Conservation (phyloP, 2,329 filamentous ascomycete genomes). For the Camillea tinctor region DNA sequence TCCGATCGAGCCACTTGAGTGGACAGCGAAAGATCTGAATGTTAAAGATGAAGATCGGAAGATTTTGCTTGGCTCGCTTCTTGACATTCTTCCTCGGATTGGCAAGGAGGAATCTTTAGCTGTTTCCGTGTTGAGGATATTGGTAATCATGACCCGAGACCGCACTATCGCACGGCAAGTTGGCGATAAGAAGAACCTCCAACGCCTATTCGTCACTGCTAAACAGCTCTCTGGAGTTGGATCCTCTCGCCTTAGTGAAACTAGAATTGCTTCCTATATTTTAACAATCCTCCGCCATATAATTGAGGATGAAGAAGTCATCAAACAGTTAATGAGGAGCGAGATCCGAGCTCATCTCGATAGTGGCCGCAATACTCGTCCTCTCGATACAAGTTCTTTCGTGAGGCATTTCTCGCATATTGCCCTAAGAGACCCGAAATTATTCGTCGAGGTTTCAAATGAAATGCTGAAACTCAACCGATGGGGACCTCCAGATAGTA, state of each 20-base stretch:
- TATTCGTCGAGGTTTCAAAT: conserved; percentile 85
- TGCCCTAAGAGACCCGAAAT: conserved; percentile 74
- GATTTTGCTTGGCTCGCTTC: conserved; percentile 71
- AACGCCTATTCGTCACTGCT: conserved; percentile 89
- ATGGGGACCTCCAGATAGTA: conserved; percentile 46
- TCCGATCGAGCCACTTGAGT: conserved; percentile 50
- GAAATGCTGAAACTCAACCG: conserved; percentile 75
- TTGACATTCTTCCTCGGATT: conserved; percentile 80
- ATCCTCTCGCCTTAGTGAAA: conserved; percentile 66
- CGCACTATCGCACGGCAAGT: conserved; percentile 72
- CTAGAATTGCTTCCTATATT: conserved; percentile 58
- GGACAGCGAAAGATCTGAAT: conserved; percentile 59
- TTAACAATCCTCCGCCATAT: conserved; percentile 89
- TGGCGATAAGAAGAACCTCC: conserved; percentile 84
- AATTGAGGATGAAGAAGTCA: conserved; percentile 86
- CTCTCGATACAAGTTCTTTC: conserved; percentile 69
- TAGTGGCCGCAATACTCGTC: conserved; percentile 49
- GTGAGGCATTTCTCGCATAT: conserved; percentile 75
- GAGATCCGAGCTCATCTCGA: conserved; percentile 83
- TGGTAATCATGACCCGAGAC: conserved; percentile 84
- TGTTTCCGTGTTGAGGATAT: conserved; percentile 75
- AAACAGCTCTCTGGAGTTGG: conserved; percentile 83
- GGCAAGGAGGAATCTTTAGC: conserved; percentile 85
- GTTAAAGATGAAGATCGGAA: conserved; percentile 65
- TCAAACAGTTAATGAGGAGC: conserved; percentile 87